Conservation (phyloP, 768 basidiomycete species). For the Hygrocybe punicea region DNA sequence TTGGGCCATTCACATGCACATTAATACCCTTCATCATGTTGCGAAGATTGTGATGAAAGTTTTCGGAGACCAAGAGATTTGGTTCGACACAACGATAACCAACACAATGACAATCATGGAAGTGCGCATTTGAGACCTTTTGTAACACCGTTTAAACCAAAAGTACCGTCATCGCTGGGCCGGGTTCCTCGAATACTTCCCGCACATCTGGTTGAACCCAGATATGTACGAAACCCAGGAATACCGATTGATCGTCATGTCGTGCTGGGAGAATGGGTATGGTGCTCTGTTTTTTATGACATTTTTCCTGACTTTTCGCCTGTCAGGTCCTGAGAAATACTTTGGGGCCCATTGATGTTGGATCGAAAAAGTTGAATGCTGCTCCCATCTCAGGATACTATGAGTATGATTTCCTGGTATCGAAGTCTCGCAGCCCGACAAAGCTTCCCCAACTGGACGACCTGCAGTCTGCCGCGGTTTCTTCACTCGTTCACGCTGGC, state of each 20-base stretch:
- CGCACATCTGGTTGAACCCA: constrained; percentile 48
- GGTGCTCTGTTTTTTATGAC: constrained; percentile 12
- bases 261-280: constrained; percentile 53
- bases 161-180: constrained; percentile 30
- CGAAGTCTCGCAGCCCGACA: constrained; percentile 40
- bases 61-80: constrained; percentile 48
- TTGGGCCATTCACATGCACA: background rate
- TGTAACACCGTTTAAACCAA: constrained; percentile 33
- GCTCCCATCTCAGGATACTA: constrained; percentile 26
- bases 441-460: constrained; percentile 42
- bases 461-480: constrained; percentile 47
- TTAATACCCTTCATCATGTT: constrained; percentile 10
- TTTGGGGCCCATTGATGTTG: constrained; percentile 17
- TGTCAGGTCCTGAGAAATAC: constrained; percentile 26
- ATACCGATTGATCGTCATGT: constrained; percentile 54
- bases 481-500: constrained; percentile 46
- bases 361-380: constrained; percentile 6
- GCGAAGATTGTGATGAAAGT: constrained; percentile 50
- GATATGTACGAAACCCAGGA: constrained; percentile 40
- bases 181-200: constrained; percentile 45
- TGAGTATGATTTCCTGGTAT: constrained; percentile 52
- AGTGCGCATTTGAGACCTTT: constrained; percentile 35
- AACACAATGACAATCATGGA: constrained; percentile 29
- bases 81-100: constrained; percentile 46
- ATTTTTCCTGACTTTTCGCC: constrained; percentile 4